Evolutionary conservation across 495 filamentous ascomycete species (phyloP).

Genomic region (Rusavskia elegans): DNA sequence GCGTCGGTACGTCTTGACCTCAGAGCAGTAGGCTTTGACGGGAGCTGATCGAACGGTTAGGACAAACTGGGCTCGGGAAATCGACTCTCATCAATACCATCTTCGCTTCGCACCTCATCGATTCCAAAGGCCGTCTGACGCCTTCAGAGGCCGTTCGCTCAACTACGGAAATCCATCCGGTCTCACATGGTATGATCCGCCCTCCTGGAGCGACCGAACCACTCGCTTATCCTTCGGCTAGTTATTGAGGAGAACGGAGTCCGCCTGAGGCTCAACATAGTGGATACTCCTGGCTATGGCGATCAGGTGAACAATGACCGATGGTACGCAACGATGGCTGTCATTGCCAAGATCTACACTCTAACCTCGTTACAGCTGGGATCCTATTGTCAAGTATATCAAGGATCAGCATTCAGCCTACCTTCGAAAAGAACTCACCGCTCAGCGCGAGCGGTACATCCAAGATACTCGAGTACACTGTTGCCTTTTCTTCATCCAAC

Average conservation of each 20-base stretch:
- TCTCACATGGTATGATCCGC: constrained; percentile 62
- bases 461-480: constrained; percentile 98
- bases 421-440: constrained; percentile 98
- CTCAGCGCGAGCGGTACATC: constrained; percentile 97
- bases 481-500: constrained; percentile 99
- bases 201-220: neutral
- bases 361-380: constrained; percentile 38
- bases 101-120: constrained; percentile 98
- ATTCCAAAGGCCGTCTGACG: constrained; percentile 86
- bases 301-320: constrained; percentile 73
- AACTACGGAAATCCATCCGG: constrained; percentile 95
- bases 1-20: constrained; percentile 63
- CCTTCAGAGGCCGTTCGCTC: constrained; percentile 86
- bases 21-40: neutral
- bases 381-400: constrained; percentile 99
- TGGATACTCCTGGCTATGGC: constrained; percentile 67
- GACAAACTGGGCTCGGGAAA: constrained; percentile 96
- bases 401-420: constrained; percentile 99
- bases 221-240: constrained; percentile 15
- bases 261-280: constrained; percentile 62
- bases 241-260: constrained; percentile 95
- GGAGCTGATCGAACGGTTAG: constrained; percentile 27
- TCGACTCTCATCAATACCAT: constrained; percentile 99
- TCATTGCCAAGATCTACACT: constrained; percentile 4
- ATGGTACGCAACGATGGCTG: constrained; percentile 30